Evolutionary conservation across 805 yeast genomes (phyloP).

Genomic region (Candida incommunis): DNA sequence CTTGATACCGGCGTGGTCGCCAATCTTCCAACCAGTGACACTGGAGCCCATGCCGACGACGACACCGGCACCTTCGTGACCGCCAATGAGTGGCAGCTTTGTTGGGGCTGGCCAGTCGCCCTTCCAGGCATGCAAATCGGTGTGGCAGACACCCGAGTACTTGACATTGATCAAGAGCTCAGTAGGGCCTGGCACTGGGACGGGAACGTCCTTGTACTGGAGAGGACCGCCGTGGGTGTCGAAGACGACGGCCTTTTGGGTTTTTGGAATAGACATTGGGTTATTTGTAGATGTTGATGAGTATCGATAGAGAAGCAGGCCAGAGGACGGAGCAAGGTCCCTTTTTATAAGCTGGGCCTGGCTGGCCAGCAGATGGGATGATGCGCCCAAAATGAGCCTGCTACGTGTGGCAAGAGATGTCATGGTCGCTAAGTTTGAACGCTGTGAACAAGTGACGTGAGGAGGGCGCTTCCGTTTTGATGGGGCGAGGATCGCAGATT

Average conservation of each 20-base stretch:
- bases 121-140: conserved; percentile 87
- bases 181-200: conserved; percentile 63
- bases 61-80: conserved; percentile 83
- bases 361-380: too few species aligned
- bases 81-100: conserved; percentile 69
- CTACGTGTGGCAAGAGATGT: too few species aligned
- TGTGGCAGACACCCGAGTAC: conserved; percentile 89
- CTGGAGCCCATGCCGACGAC: conserved; percentile 64
- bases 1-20: conserved; percentile 73
- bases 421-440: too few species aligned
- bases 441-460: too few species aligned
- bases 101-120: conserved; percentile 83
- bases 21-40: conserved; percentile 58
- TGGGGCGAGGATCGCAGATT: too few species aligned
- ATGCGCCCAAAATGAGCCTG: too few species aligned
- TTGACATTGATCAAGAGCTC: conserved; percentile 70
- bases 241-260: conserved; percentile 46
- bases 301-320: too few species aligned
- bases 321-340: too few species aligned
- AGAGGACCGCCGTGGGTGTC: conserved; percentile 52
- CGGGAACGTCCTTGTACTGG: conserved; percentile 59
- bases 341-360: too few species aligned
- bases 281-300: not conserved
- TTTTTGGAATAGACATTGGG: not conserved
- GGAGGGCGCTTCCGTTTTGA: too few species aligned